phyloP scores from a whole-genome alignment of 768 basidiomycete species.

The Naganishia antarctica region DNA sequence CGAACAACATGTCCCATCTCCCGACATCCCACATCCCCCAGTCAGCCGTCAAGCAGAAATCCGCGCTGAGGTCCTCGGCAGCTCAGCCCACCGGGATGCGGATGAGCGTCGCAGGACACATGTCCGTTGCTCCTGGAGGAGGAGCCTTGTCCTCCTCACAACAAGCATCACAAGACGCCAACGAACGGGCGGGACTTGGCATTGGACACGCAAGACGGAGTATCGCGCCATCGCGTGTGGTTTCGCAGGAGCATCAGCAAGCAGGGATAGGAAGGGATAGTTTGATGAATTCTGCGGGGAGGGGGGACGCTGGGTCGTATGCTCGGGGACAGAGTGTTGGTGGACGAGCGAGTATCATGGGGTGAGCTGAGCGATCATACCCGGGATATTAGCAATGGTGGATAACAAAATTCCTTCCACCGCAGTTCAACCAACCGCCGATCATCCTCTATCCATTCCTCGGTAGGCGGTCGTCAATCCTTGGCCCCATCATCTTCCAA shows the following conservation, averaged over 20 bases:
- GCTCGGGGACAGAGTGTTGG: constrained; percentile 54
- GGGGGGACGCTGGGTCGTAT: constrained; percentile 49
- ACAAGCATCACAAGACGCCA: background rate
- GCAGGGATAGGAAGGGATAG: background rate
- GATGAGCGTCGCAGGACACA: background rate
- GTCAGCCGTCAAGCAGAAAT: constrained; percentile 11
- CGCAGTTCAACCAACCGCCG: background rate
- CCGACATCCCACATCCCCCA: constrained; percentile 51
- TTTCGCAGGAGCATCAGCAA: background rate
- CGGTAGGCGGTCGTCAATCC: constrained; percentile 56
- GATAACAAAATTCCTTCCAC: background rate
- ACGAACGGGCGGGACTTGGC: background rate
- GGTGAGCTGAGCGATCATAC: too few species aligned
- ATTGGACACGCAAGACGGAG: constrained; percentile 16
- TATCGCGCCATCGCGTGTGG: constrained; percentile 4
- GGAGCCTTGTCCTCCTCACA: background rate
- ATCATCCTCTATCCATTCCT: constrained; percentile 24
- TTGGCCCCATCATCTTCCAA: constrained; percentile 50
- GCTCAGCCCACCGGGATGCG: background rate
- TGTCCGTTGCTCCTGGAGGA: constrained; percentile 2
- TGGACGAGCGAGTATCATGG: constrained; percentile 20
- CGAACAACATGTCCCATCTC: constrained; percentile 59
- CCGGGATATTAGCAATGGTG: too few species aligned
- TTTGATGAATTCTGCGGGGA: background rate
- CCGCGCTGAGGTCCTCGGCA: background rate